Percentiles rank a stretch among this genome's conserved stretches.
Evolutionary conservation across 2,329 filamentous ascomycete genomes (phyloP).

Genomic region (Stachybotrys elegans): DNA sequence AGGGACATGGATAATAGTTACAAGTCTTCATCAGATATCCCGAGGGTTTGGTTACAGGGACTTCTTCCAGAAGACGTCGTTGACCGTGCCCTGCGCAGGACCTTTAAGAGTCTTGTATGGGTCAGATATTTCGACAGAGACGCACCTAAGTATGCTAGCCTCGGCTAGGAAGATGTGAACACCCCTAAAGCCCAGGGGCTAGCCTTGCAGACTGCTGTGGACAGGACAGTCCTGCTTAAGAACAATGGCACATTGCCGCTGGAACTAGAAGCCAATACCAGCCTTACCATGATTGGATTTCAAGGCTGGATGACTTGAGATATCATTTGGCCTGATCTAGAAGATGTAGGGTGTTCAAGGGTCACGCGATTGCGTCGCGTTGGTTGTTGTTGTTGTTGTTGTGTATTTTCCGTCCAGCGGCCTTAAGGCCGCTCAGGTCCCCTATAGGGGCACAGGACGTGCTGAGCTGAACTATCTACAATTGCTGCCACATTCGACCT

Average conservation of each 20-base stretch:
- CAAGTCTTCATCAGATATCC: constrained; percentile 17
- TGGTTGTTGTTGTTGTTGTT: too few species aligned
- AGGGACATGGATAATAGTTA: constrained; percentile 27
- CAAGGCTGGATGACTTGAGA: too few species aligned
- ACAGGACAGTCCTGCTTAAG: constrained; percentile 46
- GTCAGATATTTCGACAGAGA: constrained; percentile 54
- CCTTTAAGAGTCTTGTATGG: constrained; percentile 32
- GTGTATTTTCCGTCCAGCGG: too few species aligned
- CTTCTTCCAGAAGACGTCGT: constrained; percentile 21
- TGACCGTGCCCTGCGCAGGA: constrained; percentile 4
- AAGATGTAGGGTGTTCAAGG: too few species aligned
- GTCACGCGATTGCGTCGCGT: too few species aligned
- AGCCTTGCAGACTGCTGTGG: constrained; percentile 47
- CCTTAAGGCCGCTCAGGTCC: too few species aligned
- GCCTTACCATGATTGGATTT: constrained; percentile 24
- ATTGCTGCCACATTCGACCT: too few species aligned
- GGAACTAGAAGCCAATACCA: constrained; percentile 14
- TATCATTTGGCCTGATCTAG: too few species aligned
- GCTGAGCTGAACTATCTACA: too few species aligned
- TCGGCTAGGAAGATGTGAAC: constrained; percentile 52
- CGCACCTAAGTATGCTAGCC: constrained; percentile 37
- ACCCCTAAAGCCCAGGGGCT: constrained; percentile 48
- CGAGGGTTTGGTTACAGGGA: constrained; percentile 22
- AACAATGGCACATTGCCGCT: constrained; percentile 48
- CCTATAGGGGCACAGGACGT: too few species aligned